Evolutionary conservation across 108 stramenopile species (phyloP), one percentile per base, ranked within the genome.

Genomic region (Craspedostauros australis): DNA sequence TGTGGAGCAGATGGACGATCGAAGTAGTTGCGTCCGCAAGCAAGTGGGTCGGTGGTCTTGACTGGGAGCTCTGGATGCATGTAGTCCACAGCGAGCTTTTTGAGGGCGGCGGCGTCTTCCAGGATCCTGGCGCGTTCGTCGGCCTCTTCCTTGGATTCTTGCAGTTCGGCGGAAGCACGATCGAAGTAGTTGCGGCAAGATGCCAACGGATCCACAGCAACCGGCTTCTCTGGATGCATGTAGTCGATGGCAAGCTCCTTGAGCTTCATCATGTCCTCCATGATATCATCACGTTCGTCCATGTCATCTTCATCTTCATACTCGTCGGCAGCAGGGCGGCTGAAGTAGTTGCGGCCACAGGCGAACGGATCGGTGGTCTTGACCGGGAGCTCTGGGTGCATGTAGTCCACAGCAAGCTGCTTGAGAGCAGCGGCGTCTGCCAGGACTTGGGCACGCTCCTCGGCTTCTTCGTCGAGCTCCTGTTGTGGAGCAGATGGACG

Each of bases 331-430:
- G 77, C 73, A 31, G 60, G 43, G 34, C 72, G 68, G 33, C 34
- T 28, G 32, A 71, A 79, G 68, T 76, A 81, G 69, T 73, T 73
- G 41, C 79, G 76, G 12, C 69, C 75, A 27, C 21, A 68, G 30
- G 60, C 64, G 0, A 47, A 27, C 15, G 61, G 31, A 47, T 72
- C 70, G 12, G 48, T 21, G 12, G 58, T 45, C 5, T 29, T 60
- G n/a, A 75, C 79, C n/a, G 71, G 70, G 23, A 45, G 19, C 54
- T 80, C 83, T 15, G 84, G 84, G 40, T 86, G 77, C 45, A 76
- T 11, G 43, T 74, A 79, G 43, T 62, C 64, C 25, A 42, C 46
- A 0, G 82, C 77, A 21, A 60, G 27, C 64, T 80, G 37, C 74
- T 82, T 82, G 33, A 84, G 54, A 1, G 44, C 54, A 3, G 31